These are phyloP conservation scores for Lasiodiplodia theobromae DNA, from an alignment of 2,329 filamentous ascomycete species.

Conservation along the genomic window DNA sequence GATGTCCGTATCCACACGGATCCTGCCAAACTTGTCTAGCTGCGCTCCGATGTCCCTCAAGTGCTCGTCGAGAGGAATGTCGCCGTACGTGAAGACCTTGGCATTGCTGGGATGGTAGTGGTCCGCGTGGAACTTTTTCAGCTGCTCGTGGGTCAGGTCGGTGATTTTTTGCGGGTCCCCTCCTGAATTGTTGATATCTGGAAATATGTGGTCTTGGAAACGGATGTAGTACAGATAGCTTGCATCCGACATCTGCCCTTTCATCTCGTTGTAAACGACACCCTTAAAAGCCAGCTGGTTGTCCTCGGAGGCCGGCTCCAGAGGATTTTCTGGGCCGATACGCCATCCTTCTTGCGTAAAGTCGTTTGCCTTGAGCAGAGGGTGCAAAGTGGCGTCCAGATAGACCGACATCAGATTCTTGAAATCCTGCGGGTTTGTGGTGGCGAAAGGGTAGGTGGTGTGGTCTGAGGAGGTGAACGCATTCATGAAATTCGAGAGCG, in stretches of 20 bases:
- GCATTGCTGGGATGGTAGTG: conserved; percentile 99
- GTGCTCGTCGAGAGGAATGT: conserved; percentile 86
- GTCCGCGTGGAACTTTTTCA: conserved; percentile 85
- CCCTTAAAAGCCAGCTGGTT: conserved; percentile 87
- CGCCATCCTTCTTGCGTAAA: conserved; percentile 98
- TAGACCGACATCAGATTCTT: conserved; percentile 97
- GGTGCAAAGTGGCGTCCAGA: conserved; percentile 90
- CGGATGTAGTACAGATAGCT: conserved; percentile 95
- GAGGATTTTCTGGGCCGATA: conserved; percentile 87
- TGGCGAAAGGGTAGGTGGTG: conserved; percentile 97
- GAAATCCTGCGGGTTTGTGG: conserved; percentile 94
- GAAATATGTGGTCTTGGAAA: conserved; percentile 94
- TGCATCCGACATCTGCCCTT: conserved; percentile 97
- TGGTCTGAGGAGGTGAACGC: conserved; percentile 96
- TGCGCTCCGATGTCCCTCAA: conserved; percentile 78
- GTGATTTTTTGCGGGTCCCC: conserved; percentile 97
- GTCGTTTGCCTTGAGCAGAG: conserved; percentile 86
- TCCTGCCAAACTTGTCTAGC: conserved; percentile 75
- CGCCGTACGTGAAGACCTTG: conserved; percentile 93
- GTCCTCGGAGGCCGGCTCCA: conserved; percentile 55
- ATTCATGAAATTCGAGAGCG: conserved; percentile 99
- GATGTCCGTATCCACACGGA: conserved; percentile 73
- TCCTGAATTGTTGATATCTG: conserved; percentile 93
- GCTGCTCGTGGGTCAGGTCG: conserved; percentile 88
- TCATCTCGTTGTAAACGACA: conserved; percentile 99